Evolutionary conservation across 1,139 yeast species (phyloP).

Genomic region (Scheffersomyces segobiensis): DNA sequence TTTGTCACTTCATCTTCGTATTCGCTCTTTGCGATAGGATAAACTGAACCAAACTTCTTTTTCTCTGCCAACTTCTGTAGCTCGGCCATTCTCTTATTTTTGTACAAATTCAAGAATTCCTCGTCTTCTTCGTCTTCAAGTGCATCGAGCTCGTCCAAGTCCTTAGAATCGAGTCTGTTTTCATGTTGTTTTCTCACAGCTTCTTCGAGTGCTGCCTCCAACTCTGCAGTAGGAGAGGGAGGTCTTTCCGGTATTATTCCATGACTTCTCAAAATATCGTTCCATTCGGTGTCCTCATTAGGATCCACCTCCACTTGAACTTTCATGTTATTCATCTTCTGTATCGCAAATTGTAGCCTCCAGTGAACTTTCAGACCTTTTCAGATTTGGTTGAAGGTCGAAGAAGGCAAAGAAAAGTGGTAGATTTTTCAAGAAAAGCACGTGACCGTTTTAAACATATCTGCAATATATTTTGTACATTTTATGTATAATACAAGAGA

Average conservation of each 20-base stretch:
- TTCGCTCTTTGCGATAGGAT: constrained; percentile 81
- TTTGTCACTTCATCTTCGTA: constrained; percentile 83
- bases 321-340: constrained; percentile 32
- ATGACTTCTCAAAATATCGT: constrained; percentile 84
- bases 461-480: background rate
- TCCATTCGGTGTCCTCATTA: constrained; percentile 97
- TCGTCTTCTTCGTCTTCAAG: constrained; percentile 81
- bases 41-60: constrained; percentile 75
- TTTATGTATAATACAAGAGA: no score
- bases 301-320: constrained; percentile 91
- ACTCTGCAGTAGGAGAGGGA: constrained; percentile 81
- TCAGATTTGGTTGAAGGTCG: background rate
- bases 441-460: background rate
- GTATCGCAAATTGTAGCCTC: background rate
- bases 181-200: constrained; percentile 77
- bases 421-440: background rate
- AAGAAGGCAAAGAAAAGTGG: background rate
- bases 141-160: constrained; percentile 77
- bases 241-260: constrained; percentile 93
- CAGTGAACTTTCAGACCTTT: background rate
- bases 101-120: constrained; percentile 70
- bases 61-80: constrained; percentile 58
- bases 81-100: constrained; percentile 74
- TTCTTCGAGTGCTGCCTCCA: constrained; percentile 85
- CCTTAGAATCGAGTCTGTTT: constrained; percentile 71